phyloP scores from a whole-genome alignment of 805 yeast species.

The Cyberlindnera japonica region DNA sequence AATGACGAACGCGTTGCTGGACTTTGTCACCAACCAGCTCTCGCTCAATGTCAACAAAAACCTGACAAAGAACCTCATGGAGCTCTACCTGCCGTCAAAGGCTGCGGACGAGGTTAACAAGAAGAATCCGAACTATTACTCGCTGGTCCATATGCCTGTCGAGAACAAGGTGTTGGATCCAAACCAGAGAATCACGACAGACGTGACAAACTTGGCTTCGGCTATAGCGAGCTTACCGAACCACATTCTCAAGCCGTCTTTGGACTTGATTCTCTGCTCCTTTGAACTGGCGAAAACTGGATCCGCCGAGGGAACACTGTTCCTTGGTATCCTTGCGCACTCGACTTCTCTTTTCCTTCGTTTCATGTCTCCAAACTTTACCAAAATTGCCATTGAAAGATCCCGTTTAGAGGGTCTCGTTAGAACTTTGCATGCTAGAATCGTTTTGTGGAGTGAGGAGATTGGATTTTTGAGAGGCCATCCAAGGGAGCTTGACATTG shows the following conservation, averaged over 20 bases:
- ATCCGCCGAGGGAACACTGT: conserved; percentile 69
- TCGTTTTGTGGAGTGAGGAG: conserved; percentile 78
- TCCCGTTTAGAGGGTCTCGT: conserved; percentile 83
- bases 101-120: conserved; percentile 30
- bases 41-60: conserved; percentile 57
- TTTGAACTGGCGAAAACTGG: conserved; percentile 54
- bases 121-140: conserved; percentile 65
- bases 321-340: conserved; percentile 77
- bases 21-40: conserved; percentile 55
- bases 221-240: conserved; percentile 75
- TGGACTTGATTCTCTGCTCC: conserved; percentile 78
- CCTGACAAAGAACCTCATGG: conserved; percentile 60
- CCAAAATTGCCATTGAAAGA: conserved; percentile 68
- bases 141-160: conserved; percentile 57
- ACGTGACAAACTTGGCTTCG: conserved; percentile 67
- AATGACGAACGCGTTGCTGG: conserved; percentile 65
- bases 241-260: conserved; percentile 76
- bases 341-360: conserved; percentile 70
- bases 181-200: conserved; percentile 80
- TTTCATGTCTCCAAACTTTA: conserved; percentile 85
- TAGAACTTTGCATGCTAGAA: conserved; percentile 75
- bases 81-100: conserved; percentile 64
- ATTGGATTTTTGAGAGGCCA: conserved; percentile 84
- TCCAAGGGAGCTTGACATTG: conserved; percentile 65
- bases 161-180: conserved; percentile 58